Evolutionary conservation across 306 rosid species (phyloP).

Genomic region (Coriaria nepalensis): DNA sequence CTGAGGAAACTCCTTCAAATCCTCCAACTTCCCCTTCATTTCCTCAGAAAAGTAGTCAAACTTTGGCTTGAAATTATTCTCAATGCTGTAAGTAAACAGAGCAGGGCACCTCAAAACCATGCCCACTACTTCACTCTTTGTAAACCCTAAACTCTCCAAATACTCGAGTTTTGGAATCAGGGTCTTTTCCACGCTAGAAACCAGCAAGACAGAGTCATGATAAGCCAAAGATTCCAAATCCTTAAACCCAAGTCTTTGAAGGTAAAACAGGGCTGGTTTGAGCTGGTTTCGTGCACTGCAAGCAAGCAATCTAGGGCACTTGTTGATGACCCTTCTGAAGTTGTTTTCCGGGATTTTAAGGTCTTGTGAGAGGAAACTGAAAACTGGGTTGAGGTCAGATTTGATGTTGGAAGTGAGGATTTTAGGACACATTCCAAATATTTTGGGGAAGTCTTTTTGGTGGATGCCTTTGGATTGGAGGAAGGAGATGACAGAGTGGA

Average conservation of each 20-base stretch:
- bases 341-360: conserved; percentile 48
- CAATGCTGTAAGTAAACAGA: conserved; percentile 74
- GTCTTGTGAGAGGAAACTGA: conserved; percentile 43
- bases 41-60: conserved; percentile 42
- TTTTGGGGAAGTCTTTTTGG: conserved; percentile 51
- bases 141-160: conserved; percentile 47
- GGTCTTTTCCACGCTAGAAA: conserved; percentile 65
- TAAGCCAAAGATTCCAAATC: conserved; percentile 53
- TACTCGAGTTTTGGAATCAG: conserved; percentile 55
- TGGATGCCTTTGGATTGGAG: conserved; percentile 67
- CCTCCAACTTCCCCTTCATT: conserved; percentile 52
- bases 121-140: conserved; percentile 32
- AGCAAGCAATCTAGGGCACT: conserved; percentile 75
- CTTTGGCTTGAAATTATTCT: conserved; percentile 68
- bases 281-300: conserved; percentile 71
- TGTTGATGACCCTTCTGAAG: conserved; percentile 54
- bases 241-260: conserved; percentile 62
- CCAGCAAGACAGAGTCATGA: conserved; percentile 55
- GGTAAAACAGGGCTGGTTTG: conserved; percentile 51
- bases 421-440: conserved; percentile 82
- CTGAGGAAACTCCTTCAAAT: conserved; percentile 71
- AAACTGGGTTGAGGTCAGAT: conserved; percentile 65
- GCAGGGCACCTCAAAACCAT: conserved; percentile 75
- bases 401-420: conserved; percentile 55
- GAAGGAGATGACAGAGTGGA: conserved; percentile 49